Evolutionary conservation across 2,329 filamentous ascomycete species (phyloP), one percentile per base, ranked within the genome.

Genomic region (Didymosphaeria variabile): DNA sequence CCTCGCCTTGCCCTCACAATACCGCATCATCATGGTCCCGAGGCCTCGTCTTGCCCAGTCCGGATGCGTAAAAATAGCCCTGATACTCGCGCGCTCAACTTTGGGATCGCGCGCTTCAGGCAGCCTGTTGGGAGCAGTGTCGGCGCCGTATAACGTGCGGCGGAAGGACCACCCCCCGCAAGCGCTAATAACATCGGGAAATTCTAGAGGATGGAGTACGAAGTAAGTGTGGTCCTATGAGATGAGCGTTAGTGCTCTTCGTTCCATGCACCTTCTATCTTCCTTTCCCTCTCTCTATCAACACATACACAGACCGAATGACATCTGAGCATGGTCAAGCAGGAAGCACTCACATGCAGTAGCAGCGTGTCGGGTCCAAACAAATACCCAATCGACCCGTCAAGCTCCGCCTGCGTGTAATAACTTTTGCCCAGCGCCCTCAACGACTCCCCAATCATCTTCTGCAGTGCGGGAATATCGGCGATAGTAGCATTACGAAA

Each of bases 11-110:
- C 58, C 67, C 57, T 78, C 75, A 53, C 75, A 78, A 60, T 73
- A 70, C 65, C 75, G 64, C 75, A 78, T 77, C 73, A 78, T 70
- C 75, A 77, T 78, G 2, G 74, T 78, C 0, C 75, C 75, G 7
- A 78, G 65, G 0, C 55, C 55, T n/a, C 23, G 21, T n/a, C 53
- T 5, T 31, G 53, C 53, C 53, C 53, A 55, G n/a, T 17, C 61
- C 0, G 75, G 75, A 62, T 70, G 59, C 51, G 75, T 78, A 62
- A 78, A 78, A 31, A 78, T 78, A 2, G 75, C 75, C 5, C 75
- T 64, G 51, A 78, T 77, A 31, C 70, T 74, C 15, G 75, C 75
- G 4, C 74, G 67, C 38, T 77, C 74, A 3, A 36, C 59, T 3
- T 36, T 15, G 1, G 74, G 72, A 53, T 77, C 64, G 40, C 75